Conservation (phyloP, 1,139 yeast genomes). For the Suhomyces yuchorum region DNA sequence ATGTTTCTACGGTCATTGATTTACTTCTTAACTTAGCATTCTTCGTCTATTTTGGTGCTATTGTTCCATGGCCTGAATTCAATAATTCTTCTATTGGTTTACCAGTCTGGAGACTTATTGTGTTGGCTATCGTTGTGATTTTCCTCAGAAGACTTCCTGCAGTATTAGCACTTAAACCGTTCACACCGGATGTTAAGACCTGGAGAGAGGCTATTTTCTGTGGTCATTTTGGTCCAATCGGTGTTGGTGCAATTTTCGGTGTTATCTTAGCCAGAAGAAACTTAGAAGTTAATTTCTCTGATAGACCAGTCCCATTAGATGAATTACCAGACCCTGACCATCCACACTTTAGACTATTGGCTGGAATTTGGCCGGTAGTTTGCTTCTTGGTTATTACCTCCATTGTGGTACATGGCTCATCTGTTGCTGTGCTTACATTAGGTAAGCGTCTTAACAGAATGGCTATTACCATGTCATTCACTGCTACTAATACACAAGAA, state of each 20-base stretch:
- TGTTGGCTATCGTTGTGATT: conserved; percentile 81
- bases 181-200: conserved; percentile 88
- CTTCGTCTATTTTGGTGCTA: conserved; percentile 92
- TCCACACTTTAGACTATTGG: conserved; percentile 69
- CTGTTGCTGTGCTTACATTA: conserved; percentile 88
- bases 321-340: conserved; percentile 54
- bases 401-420: conserved; percentile 92
- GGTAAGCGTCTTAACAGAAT: conserved; percentile 89
- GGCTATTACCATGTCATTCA: conserved; percentile 91
- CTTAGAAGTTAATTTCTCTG: conserved; percentile 58
- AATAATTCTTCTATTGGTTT: conserved; percentile 68
- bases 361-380: conserved; percentile 86
- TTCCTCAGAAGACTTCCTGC: conserved; percentile 88
- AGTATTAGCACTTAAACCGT: conserved; percentile 70
- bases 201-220: conserved; percentile 97
- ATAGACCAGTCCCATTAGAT: conserved; percentile 62
- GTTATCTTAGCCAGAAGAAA: conserved; percentile 81
- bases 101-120: conserved; percentile 79
- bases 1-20: conserved; percentile 91
- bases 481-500: conserved; percentile 65
- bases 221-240: conserved; percentile 98
- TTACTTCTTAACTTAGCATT: conserved; percentile 80
- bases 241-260: conserved; percentile 95
- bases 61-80: conserved; percentile 89
- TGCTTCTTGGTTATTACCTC: conserved; percentile 84